These are phyloP conservation scores for Ophiostoma sp. DNA, from an alignment of 2,329 filamentous ascomycete genomes.

Conservation along the genomic window DNA sequence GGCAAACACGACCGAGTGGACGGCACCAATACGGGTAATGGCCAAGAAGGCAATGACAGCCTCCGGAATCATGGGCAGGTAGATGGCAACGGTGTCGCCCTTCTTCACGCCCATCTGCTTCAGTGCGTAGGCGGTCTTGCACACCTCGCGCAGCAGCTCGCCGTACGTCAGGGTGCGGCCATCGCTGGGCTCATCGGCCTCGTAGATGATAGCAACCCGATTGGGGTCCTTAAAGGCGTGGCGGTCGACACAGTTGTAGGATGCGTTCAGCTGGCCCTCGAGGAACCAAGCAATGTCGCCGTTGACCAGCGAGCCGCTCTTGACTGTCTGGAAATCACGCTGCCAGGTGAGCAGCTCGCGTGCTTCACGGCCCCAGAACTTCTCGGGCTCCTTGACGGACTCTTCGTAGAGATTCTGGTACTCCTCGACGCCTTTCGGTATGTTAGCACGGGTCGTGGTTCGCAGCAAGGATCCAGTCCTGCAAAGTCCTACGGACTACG, in stretches of 20 bases:
- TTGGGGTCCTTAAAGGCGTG: constrained; percentile 93
- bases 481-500: constrained; percentile 23
- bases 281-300: constrained; percentile 94
- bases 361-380: constrained; percentile 84
- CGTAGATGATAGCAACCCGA: constrained; percentile 95
- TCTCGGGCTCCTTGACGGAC: constrained; percentile 81
- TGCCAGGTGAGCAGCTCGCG: constrained; percentile 88
- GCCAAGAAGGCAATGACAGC: constrained; percentile 87
- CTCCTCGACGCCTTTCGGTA: constrained; percentile 52
- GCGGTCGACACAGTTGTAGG: constrained; percentile 94
- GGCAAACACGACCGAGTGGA: constrained; percentile 96
- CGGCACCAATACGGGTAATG: constrained; percentile 83
- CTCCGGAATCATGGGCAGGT: constrained; percentile 98
- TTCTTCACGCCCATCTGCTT: constrained; percentile 96
- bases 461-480: not conserved
- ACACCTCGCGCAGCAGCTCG: constrained; percentile 90
- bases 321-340: constrained; percentile 84
- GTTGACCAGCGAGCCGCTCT: constrained; percentile 65
- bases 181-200: constrained; percentile 83
- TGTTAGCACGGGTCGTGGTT: not conserved
- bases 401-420: constrained; percentile 67
- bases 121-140: constrained; percentile 75
- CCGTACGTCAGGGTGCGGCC: constrained; percentile 88
- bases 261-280: constrained; percentile 89
- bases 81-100: constrained; percentile 94